Conservation (phyloP, 345 rosid genomes). For the Citrus sp. region DNA sequence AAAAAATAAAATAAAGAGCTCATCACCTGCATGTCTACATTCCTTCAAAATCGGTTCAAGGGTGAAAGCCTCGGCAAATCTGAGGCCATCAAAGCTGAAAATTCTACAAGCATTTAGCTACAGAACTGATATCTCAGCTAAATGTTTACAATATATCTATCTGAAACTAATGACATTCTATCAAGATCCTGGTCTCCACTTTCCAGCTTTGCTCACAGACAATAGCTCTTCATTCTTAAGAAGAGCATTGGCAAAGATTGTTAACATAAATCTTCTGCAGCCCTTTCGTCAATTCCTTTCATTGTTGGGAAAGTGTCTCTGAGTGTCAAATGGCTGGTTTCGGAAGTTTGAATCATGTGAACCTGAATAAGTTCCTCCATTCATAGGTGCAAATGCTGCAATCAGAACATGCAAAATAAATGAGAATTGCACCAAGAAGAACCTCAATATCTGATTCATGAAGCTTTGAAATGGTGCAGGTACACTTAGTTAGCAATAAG, state of each 20-base stretch:
- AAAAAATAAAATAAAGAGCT: not conserved
- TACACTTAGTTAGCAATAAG: not conserved
- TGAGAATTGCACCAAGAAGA: constrained; percentile 3
- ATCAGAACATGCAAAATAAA: constrained; percentile 7
- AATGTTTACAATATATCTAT: not conserved
- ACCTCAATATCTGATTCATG: not conserved
- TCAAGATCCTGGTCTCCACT: not conserved
- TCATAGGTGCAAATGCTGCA: constrained; percentile 88
- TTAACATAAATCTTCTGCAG: not conserved
- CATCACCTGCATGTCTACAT: not conserved
- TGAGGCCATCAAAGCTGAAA: not conserved
- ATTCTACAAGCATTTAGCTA: not conserved
- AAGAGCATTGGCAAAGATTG: not conserved
- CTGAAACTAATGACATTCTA: not conserved
- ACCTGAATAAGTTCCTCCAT: constrained; percentile 30
- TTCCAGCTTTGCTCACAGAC: not conserved
- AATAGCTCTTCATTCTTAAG: not conserved
- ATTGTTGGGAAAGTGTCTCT: constrained; percentile 33
- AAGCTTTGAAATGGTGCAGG: not conserved
- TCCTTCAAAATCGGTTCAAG: not conserved
- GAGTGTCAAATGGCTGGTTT: constrained; percentile 56
- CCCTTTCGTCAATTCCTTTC: constrained; percentile 16
- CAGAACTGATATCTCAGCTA: not conserved
- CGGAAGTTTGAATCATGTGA: constrained; percentile 20
- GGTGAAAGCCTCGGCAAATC: not conserved